Evolutionary conservation across 2,329 filamentous ascomycete genomes (phyloP).

Genomic region (Cytospora mali): DNA sequence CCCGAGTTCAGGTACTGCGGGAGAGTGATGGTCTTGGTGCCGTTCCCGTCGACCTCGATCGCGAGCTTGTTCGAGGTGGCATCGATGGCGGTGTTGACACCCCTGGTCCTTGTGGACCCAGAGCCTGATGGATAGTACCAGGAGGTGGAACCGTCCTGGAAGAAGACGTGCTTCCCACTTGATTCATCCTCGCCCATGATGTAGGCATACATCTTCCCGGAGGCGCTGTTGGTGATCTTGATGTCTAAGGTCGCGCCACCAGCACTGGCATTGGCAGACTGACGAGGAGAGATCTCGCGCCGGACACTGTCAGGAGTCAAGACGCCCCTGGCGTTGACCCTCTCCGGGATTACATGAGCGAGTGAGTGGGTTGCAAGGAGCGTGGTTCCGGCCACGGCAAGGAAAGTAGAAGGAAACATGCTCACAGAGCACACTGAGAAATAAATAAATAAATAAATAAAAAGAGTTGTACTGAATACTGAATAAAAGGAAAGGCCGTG

Average conservation of each 20-base stretch:
- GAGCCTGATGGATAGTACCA: conserved; percentile 62
- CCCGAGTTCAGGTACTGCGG: conserved; percentile 42
- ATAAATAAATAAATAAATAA: too few relatives aligned
- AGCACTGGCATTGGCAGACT: background rate
- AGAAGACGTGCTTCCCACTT: conserved; percentile 39
- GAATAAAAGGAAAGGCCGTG: background rate
- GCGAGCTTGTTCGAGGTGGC: conserved; percentile 1
- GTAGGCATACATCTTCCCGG: conserved; percentile 61
- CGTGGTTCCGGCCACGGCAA: background rate
- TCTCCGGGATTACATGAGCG: conserved; percentile 9
- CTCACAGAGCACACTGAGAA: background rate
- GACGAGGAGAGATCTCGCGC: background rate
- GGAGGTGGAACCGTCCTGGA: conserved; percentile 49
- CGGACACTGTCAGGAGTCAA: background rate
- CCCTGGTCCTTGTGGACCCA: conserved; percentile 51
- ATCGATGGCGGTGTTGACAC: background rate
- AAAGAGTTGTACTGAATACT: background rate
- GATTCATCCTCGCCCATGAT: conserved; percentile 63
- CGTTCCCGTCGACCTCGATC: conserved; percentile 7
- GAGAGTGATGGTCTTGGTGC: conserved; percentile 6
- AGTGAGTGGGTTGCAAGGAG: background rate
- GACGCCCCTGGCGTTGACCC: background rate
- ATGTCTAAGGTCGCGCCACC: conserved; percentile 46
- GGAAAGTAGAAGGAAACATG: conserved; percentile 3
- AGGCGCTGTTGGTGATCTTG: conserved; percentile 58